A percentile compares a stretch with the other conserved stretches of the same genome.
phyloP scores from a whole-genome alignment of 2,329 filamentous ascomycete species.

The Sporothrix luriei region DNA sequence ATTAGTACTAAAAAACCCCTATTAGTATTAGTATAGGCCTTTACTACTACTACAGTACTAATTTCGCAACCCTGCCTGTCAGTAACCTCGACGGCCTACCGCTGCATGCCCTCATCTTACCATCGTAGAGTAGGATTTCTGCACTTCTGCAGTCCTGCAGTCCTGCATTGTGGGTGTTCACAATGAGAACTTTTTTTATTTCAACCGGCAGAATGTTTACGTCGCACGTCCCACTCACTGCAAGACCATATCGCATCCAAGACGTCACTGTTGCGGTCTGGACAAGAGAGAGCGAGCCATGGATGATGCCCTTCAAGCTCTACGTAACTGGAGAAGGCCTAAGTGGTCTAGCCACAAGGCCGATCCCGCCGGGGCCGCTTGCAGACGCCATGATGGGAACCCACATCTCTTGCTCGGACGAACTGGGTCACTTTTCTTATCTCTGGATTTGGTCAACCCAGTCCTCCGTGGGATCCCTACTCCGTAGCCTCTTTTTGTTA shows the following conservation, averaged over 20 bases:
- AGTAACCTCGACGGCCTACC: too few relatives aligned
- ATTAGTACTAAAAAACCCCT: too few relatives aligned
- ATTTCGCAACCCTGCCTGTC: too few relatives aligned
- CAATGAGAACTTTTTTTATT: not conserved
- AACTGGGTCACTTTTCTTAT: not conserved
- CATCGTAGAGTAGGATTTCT: conserved; percentile 8
- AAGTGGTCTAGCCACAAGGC: conserved; percentile 1
- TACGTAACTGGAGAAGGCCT: not conserved
- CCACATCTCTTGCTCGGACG: not conserved
- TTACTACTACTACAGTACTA: too few relatives aligned
- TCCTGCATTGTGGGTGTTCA: not conserved
- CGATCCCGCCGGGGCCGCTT: conserved; percentile 14
- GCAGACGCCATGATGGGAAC: not conserved
- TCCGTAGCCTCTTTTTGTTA: too few relatives aligned
- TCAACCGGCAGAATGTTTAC: conserved; percentile 5
- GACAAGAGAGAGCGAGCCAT: not conserved
- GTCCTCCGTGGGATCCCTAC: too few relatives aligned
- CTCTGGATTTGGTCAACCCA: not conserved
- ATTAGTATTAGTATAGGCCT: too few relatives aligned
- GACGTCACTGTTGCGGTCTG: too few relatives aligned
- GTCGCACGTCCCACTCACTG: not conserved
- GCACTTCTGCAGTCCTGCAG: too few relatives aligned
- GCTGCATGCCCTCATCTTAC: too few relatives aligned
- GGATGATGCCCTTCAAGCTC: too few relatives aligned
- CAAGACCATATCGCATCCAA: not conserved